Evolutionary conservation across 2,329 filamentous ascomycete genomes (phyloP), one percentile per base, ranked within the genome.

Genomic region (Aspergillus sp.): DNA sequence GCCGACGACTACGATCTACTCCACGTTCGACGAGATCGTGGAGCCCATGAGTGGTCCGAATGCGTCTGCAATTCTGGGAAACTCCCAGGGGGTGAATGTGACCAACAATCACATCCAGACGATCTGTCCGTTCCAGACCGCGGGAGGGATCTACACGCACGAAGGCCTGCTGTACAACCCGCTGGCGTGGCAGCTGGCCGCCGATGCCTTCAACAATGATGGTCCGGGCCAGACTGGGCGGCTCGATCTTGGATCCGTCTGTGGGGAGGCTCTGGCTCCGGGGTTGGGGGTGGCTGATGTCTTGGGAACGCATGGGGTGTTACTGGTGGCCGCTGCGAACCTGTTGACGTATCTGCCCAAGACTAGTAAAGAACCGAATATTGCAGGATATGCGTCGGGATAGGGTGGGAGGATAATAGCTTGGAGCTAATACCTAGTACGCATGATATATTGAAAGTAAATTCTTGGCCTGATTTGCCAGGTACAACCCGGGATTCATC

Each of bases 1-100:
- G 0, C 79, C 80, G 1, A 83, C 80, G 0, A 83, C 81, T 0
- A 79, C 72, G 0, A 68, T 84, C 43, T 83, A 79, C 66, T 78
- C 76, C 0, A 66, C 69, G 11, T 64, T 74, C 21, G 80, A 83
- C 55, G 75, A 83, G 58, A 71, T 83, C 47, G 78, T 83, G 2
- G 63, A 81, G 63, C 81, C 79, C 1, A 75, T 81, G 64, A 58
- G 59, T 23, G 80, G 78, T 3, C 66, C 65, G 0, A 59, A 63
- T 2, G 80, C 80, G 0, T 83, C 80, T 0, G 79, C 74, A 0
- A 76, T 66, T 50, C 65, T n/a, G 4, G 7, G 23, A 1, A 75
- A 81, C 47, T 65, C 60, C 1, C 71, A 72, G 4, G 64, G 62
- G 4, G 74, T 80, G 3, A 80, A 76, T 2, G 78, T 79, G 31